These are phyloP conservation scores for Lagenidium giganteum DNA, from an alignment of 352 stramenopile genomes.

Conservation along the genomic window DNA sequence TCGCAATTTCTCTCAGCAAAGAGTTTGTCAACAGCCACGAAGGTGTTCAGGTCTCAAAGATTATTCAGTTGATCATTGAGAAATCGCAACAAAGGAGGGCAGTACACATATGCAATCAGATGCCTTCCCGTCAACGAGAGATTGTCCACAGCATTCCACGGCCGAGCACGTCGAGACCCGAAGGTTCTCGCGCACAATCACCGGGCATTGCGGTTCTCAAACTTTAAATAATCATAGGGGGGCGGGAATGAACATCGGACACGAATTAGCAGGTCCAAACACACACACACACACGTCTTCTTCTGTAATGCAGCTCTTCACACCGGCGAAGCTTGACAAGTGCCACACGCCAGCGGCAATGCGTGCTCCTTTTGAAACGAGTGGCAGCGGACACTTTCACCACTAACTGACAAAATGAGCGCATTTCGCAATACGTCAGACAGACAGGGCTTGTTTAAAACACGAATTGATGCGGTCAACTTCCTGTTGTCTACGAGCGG, in stretches of 20 bases:
- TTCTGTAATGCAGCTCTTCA: no score
- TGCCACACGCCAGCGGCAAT: no score
- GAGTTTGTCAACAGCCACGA: constrained; percentile 64
- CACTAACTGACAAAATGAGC: no score
- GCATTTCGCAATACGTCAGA: no score
- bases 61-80: constrained; percentile 84
- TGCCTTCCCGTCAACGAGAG: constrained; percentile 59
- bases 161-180: not conserved
- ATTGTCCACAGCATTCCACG: constrained; percentile 58
- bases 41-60: constrained; percentile 81
- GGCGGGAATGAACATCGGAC: no score
- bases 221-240: constrained; percentile 84
- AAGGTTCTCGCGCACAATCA: not conserved
- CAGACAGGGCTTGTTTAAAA: no score
- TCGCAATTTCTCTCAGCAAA: constrained; percentile 58
- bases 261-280: no score
- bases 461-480: no score
- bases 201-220: constrained; percentile 58
- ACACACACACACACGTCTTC: constrained; percentile 7
- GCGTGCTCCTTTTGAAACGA: no score
- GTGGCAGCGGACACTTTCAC: no score
- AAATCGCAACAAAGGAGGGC: no score
- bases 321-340: not conserved
- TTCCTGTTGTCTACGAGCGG: no score
- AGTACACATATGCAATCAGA: not conserved